Conservation (phyloP, 371 early-diverging fungal species). For the Mucor mucedo region DNA sequence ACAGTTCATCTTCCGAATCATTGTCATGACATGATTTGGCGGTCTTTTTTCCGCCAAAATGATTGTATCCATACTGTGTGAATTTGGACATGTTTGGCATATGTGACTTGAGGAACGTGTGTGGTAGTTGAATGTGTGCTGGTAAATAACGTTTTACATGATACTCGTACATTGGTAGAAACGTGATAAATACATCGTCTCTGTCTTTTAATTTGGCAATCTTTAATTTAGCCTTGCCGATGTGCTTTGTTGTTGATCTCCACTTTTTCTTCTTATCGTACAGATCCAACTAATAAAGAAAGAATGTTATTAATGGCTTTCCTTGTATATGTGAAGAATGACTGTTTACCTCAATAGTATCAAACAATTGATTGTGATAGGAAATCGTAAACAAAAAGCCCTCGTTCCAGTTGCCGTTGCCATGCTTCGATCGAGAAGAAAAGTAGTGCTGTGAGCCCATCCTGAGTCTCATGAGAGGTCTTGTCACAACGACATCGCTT, state of each 20-base stretch:
- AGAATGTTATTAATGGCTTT: neutral
- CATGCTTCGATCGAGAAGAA: slow-evolving; percentile 37
- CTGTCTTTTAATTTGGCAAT: slow-evolving; percentile 40
- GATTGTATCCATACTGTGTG: slow-evolving; percentile 19
- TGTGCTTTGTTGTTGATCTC: slow-evolving; percentile 41
- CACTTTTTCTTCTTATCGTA: slow-evolving; percentile 49
- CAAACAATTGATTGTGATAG: slow-evolving; percentile 50
- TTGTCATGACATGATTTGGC: slow-evolving; percentile 5
- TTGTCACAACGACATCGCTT: slow-evolving; percentile 36
- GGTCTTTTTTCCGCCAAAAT: slow-evolving; percentile 1
- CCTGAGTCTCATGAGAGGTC: slow-evolving; percentile 48
- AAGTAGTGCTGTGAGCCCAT: slow-evolving; percentile 55
- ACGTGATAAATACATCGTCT: slow-evolving; percentile 55
- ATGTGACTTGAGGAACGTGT: slow-evolving; percentile 51
- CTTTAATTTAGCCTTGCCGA: slow-evolving; percentile 54
- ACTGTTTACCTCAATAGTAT: slow-evolving; percentile 46
- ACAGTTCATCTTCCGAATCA: slow-evolving; percentile 14
- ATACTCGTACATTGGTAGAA: slow-evolving; percentile 59
- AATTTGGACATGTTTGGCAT: slow-evolving; percentile 43
- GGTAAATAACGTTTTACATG: slow-evolving; percentile 49
- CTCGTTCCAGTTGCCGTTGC: slow-evolving; percentile 55
- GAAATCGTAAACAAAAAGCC: slow-evolving; percentile 50
- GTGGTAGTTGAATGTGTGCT: slow-evolving; percentile 51
- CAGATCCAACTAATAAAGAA: slow-evolving; percentile 32
- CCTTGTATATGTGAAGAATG: slow-evolving; percentile 6